A percentile compares a stretch with the other conserved stretches of the same genome.
Conservation (phyloP, 2,329 filamentous ascomycete species). For the Claviceps capensis region DNA sequence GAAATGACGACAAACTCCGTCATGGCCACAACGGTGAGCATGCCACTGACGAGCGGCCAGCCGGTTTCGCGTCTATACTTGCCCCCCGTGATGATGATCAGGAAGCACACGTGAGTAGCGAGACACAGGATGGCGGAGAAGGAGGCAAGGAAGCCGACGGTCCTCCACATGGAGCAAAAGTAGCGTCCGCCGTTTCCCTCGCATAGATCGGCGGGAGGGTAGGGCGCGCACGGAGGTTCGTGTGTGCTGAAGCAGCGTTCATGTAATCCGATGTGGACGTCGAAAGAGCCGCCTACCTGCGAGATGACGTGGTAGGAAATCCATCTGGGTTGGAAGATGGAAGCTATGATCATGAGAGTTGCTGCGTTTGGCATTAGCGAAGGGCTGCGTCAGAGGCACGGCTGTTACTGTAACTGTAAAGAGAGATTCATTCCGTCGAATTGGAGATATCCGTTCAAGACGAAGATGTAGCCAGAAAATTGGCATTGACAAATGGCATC, state of each 20-base stretch:
- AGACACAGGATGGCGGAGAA: constrained; percentile 74
- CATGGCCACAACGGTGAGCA: constrained; percentile 52
- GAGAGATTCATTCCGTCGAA: no score
- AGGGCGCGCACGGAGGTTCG: constrained; percentile 40
- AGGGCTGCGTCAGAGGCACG: no score
- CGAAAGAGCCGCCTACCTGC: constrained; percentile 30
- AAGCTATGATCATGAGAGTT: constrained; percentile 55
- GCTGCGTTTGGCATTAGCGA: constrained; percentile 33
- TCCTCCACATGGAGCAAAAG: constrained; percentile 90
- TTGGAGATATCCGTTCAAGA: no score
- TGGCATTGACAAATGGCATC: neutral
- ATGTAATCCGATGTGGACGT: constrained; percentile 64
- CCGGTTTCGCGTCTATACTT: constrained; percentile 68
- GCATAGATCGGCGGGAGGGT: constrained; percentile 21
- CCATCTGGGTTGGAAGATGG: constrained; percentile 60
- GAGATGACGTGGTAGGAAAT: constrained; percentile 46
- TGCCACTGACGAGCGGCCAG: constrained; percentile 59
- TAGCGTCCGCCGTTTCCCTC: constrained; percentile 37
- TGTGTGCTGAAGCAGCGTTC: constrained; percentile 61
- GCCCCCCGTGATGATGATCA: constrained; percentile 64
- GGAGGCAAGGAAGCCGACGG: constrained; percentile 74
- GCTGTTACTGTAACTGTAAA: no score
- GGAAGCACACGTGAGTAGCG: constrained; percentile 65
- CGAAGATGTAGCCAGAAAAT: no score
- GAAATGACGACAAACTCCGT: constrained; percentile 66